Evolutionary conservation across 352 stramenopile species (phyloP), one percentile per base, ranked within the genome.

Genomic region (Phytophthora sp.): DNA sequence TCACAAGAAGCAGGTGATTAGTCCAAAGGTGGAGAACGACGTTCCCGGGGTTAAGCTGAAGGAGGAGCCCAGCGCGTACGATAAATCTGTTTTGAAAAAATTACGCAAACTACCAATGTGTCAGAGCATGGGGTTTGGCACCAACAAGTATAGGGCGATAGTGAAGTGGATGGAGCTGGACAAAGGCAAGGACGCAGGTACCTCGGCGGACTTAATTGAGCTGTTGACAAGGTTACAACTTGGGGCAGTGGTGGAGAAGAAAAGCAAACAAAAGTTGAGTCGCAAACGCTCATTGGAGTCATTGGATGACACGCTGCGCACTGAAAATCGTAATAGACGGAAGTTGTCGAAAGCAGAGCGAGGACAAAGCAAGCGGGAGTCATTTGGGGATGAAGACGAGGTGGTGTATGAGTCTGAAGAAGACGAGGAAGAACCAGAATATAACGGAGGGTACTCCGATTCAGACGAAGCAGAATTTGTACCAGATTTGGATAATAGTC

Each of bases 151-250:
- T 60, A 58, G 60, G 2, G 66, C 44, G 21, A 49, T 91, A 7
- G 54, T 79, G 20, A 79, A 77, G 53, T 91, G 83, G 83, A 55
- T 91, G 39, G 74, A 89, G 57, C 23, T 46, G 24, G 80, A 91
- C 31, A 62, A 79, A 21, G 70, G 72, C 20, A 76, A 81, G 36
- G 76, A 91, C 60, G 35, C 62, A 16, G 45, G 72, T 5, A 70
- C 66, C 7, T 68, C 83, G 20, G 13, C 45, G 0, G 71, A 78
- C 16, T 54, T 85, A 30, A 60, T 62, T 13, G 30, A 73, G 39
- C 18, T 86, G n/a, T 35, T 89, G 31, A 63, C 63, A 16, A 50
- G 33, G 2, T 33, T 81, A 27, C 53, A 66, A 54, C n/a, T 41
- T 26, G 21, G 63, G 4, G 18, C 24, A 12, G 45, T 29, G 29